Evolutionary conservation across 73 alveolate species (phyloP).

Genomic region (Tetrahymena elliotti): DNA sequence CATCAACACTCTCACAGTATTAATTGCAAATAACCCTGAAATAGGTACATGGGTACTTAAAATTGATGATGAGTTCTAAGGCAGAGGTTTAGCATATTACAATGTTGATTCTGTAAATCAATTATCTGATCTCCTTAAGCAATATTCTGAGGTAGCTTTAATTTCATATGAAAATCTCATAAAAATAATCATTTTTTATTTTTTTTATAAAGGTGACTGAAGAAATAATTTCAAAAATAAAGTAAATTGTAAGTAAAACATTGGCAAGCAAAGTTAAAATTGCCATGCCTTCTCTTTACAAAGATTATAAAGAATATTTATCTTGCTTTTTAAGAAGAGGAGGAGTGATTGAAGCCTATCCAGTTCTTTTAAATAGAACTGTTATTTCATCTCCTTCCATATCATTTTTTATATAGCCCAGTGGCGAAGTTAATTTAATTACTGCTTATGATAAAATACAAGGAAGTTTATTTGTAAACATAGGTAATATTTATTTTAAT

Average conservation of each 20-base stretch:
- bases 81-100: conserved; percentile 95
- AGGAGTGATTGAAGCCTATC: conserved; percentile 97
- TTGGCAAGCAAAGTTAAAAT: conserved; percentile 86
- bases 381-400: conserved; percentile 79
- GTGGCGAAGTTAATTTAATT: conserved; percentile 77
- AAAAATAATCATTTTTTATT: no score
- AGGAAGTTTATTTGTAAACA: conserved; percentile 76
- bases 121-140: conserved; percentile 60
- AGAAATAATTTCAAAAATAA: conserved; percentile 39
- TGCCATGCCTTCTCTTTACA: conserved; percentile 76
- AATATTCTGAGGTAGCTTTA: conserved; percentile 57
- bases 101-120: conserved; percentile 68
- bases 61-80: conserved; percentile 94
- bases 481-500: conserved; percentile 82
- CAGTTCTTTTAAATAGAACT: conserved; percentile 63
- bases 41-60: conserved; percentile 94
- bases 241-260: conserved; percentile 60
- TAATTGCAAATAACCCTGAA: conserved; percentile 84
- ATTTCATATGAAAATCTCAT: no score
- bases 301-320: conserved; percentile 85
- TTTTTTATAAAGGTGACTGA: conserved; percentile 23
- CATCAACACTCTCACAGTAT: conserved; percentile 75
- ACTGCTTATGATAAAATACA: conserved; percentile 91
- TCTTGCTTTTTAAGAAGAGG: conserved; percentile 78
- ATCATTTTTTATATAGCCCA: conserved; percentile 89